Evolutionary conservation across 306 rosid species (phyloP).

Genomic region (Prunus fruticosa): DNA sequence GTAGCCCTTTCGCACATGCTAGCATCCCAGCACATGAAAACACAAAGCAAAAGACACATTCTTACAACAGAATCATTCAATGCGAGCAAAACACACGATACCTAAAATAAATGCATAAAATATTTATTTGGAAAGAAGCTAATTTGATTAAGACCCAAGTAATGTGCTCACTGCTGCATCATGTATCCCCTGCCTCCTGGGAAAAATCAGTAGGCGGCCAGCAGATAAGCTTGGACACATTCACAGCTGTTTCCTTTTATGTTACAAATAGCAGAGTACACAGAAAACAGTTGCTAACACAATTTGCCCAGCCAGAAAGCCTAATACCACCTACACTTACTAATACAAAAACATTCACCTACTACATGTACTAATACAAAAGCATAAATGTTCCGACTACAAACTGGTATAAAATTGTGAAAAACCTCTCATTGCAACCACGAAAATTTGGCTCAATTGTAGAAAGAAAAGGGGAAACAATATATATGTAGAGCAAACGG

Average conservation of each 20-base stretch:
- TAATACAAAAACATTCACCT: constrained; percentile 32
- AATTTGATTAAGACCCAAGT: no score
- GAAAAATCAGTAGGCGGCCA: no score
- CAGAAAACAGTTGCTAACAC: constrained; percentile 17
- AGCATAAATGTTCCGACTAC: constrained; percentile 31
- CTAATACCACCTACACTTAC: constrained; percentile 30
- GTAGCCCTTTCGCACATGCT: no score
- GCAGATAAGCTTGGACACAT: constrained; percentile 13
- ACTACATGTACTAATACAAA: constrained; percentile 40
- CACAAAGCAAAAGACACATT: no score
- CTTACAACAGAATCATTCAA: no score
- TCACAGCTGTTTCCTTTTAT: constrained; percentile 37
- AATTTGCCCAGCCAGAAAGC: constrained; percentile 31
- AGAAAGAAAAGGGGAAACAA: not conserved
- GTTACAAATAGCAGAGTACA: constrained; percentile 59
- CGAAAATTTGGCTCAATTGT: constrained; percentile 7
- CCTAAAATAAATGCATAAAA: no score
- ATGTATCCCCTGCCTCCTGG: no score
- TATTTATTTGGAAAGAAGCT: no score
- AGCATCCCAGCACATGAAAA: no score
- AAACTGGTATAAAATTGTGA: constrained; percentile 56
- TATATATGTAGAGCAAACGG: constrained; percentile 2
- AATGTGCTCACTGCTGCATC: no score
- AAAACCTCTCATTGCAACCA: constrained; percentile 32
- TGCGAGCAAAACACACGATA: no score